Base-by-base conservation (phyloP, 2,329 filamentous ascomycete species). In the Conoideocrella luteorostrata region DNA sequence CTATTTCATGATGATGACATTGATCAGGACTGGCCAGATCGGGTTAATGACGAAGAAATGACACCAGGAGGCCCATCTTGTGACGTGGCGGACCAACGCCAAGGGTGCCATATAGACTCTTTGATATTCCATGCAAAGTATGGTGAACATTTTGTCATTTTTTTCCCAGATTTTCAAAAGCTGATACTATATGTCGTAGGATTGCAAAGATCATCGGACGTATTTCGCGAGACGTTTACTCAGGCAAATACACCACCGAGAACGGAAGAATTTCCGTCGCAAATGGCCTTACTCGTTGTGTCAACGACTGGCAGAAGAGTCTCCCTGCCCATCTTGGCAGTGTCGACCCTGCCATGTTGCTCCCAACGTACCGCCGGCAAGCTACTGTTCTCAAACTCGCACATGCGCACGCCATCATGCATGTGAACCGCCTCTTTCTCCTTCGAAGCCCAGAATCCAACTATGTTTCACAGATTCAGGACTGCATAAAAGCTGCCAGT, bases 1-100 rank as follows among this genome's bases (percentile, higher is more conserved):
- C 68, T 79, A 12, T 75, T 81, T 21, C 78, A 80, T 39, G 78
- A 83, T 35, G 75, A 81, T 26, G 77, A 83, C 40, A 78, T 81
- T 38, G 78, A 83, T 41, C 78, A 82, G 45, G 70, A 73, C 3
- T 66, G 78, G n/a, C 79, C 79, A 0, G 68, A 69, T 13, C 52
- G 64, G 2, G 66, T 79, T 34, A 76, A 78, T 43, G 78, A 82
- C 46, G 72, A 78, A 29, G 70, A 79, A 23, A 71, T 82, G 60
- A 67, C 71, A 1, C 52, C 66, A 7, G 53, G 66, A 24, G 61
- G 73, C 20, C 54, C 32, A 17, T 9, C 17, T 9, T 10, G 51
- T 2, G 46, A 60, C 2, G 5, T 46, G 3, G 56, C 62, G 18
- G 57, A 65, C 4, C 47, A 54, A 5, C 44, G 47, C 1, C 45